phyloP scores from a whole-genome alignment of 345 rosid genomes.

The Acer saccharum region DNA sequence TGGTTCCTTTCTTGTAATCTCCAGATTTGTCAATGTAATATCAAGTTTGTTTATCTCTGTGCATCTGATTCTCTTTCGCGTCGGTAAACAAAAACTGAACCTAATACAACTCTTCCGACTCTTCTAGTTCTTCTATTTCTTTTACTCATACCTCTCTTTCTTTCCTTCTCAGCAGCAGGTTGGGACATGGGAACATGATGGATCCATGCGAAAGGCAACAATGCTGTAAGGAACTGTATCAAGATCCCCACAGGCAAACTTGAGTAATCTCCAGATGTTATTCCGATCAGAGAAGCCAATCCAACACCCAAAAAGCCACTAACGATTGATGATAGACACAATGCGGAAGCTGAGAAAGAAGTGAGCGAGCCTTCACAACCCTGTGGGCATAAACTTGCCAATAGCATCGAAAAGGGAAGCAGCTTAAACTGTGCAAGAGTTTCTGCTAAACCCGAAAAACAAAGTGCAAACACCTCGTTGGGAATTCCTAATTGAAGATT shows the following conservation, averaged over 20 bases:
- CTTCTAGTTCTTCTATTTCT: slow-evolving; percentile 60
- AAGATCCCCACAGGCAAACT: slow-evolving; percentile 56
- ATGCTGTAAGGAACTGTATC: slow-evolving; percentile 68
- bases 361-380: slow-evolving; percentile 94
- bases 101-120: slow-evolving; percentile 50
- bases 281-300: slow-evolving; percentile 66
- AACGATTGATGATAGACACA: slow-evolving; percentile 76
- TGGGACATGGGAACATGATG: slow-evolving; percentile 51
- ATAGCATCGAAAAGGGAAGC: slow-evolving; percentile 67
- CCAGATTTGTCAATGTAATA: background rate
- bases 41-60: slow-evolving; percentile 24
- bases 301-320: slow-evolving; percentile 77
- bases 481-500: slow-evolving; percentile 68
- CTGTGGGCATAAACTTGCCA: slow-evolving; percentile 71
- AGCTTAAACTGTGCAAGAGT: slow-evolving; percentile 77
- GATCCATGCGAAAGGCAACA: slow-evolving; percentile 67
- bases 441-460: slow-evolving; percentile 83
- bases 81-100: slow-evolving; percentile 42
- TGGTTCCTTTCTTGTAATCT: background rate
- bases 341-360: slow-evolving; percentile 71
- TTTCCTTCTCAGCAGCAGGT: slow-evolving; percentile 45
- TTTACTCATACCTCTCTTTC: slow-evolving; percentile 46
- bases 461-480: slow-evolving; percentile 60
- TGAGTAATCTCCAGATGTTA: slow-evolving; percentile 65
- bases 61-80: slow-evolving; percentile 63